Base-by-base conservation (phyloP, 116 monocot species). In the Dioscorea cayenensis region DNA sequence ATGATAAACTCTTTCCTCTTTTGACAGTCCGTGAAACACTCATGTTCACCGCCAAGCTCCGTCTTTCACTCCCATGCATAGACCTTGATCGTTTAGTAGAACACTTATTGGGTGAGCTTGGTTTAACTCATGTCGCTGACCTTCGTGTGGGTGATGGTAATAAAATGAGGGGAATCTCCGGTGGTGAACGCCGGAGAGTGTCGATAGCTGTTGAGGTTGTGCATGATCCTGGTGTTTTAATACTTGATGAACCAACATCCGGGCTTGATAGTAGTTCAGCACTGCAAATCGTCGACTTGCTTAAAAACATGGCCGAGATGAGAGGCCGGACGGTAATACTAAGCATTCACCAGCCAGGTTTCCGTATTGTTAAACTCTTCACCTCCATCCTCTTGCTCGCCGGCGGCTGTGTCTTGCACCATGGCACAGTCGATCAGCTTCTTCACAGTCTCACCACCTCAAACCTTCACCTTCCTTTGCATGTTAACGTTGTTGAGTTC, bases 231-330 rank as follows among this genome's bases (percentile, higher is more conserved):
- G 28, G 76, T 22, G 82, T 96, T 16, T 58, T 96, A 20, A 80
- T 96, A 55, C 84, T 96, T 21, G 96, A 96, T 78, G 96, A 96
- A 69, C 96, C 96, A 14, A 96, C 96, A 14, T 92, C 92, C 10
- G 96, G 96, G 20, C 90, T 96, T 29, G 96, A 96, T 74, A 87
- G 87, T 67, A 67, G 73, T n/a, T 82, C 90, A 10, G 96, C 96
- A n/a, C 73, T 85, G 4, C 92, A 95, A 73, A 83, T 89, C 43
- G 83, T 92, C n/a, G 80, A 77, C 55, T 78, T 85, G 81, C 81
- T 95, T 51, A 80, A 80, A 61, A 35, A 73, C 66, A 95, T 92
- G 95, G 95, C 95, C 5, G 92, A 85, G 78, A 38, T 52, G 5
- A 66, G 79, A 2, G 92, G 92, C 28, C 72, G 87, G 14, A 95